These are phyloP conservation scores for Glutinoglossum americanum DNA, from an alignment of 495 filamentous ascomycete genomes.

Conservation along the genomic window DNA sequence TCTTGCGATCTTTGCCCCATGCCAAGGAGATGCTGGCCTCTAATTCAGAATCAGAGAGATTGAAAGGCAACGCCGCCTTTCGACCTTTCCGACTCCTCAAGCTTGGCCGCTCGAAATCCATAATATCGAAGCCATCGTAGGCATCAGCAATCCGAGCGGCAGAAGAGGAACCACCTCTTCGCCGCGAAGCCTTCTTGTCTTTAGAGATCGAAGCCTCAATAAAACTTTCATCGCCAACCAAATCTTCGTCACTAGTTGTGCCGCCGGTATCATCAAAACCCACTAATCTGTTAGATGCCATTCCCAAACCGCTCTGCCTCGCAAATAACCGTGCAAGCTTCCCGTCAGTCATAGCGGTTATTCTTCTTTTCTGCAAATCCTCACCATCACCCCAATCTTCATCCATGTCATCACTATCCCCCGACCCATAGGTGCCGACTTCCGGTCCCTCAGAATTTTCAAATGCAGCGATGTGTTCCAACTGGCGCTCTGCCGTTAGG, in stretches of 20 bases:
- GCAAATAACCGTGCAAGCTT: constrained; percentile 35
- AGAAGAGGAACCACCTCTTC: constrained; percentile 26
- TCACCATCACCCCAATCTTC: constrained; percentile 17
- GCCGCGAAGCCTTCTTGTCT: background rate
- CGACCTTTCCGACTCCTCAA: constrained; percentile 34
- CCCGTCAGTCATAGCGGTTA: constrained; percentile 28
- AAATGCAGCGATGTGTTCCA: constrained; percentile 19
- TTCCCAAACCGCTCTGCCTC: constrained; percentile 45
- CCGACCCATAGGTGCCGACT: constrained; percentile 11
- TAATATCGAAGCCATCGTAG: constrained; percentile 62
- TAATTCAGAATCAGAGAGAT: constrained; percentile 56
- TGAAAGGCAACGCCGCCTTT: constrained; percentile 23
- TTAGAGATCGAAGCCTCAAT: background rate
- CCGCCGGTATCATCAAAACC: constrained; percentile 24
- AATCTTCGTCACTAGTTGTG: constrained; percentile 10
- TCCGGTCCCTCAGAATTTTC: constrained; percentile 11
- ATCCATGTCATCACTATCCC: constrained; percentile 14
- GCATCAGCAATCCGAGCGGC: constrained; percentile 35
- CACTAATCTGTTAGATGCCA: constrained; percentile 33
- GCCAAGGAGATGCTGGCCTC: constrained; percentile 33
- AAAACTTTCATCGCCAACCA: constrained; percentile 8
- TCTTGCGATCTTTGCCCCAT: constrained; percentile 60
- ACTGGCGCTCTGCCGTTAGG: constrained; percentile 12
- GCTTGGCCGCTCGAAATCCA: constrained; percentile 54
- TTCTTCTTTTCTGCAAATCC: constrained; percentile 12